These are phyloP conservation scores for Pseudonitzschia multiseries DNA, from an alignment of 108 stramenopile genomes.

Conservation along the genomic window DNA sequence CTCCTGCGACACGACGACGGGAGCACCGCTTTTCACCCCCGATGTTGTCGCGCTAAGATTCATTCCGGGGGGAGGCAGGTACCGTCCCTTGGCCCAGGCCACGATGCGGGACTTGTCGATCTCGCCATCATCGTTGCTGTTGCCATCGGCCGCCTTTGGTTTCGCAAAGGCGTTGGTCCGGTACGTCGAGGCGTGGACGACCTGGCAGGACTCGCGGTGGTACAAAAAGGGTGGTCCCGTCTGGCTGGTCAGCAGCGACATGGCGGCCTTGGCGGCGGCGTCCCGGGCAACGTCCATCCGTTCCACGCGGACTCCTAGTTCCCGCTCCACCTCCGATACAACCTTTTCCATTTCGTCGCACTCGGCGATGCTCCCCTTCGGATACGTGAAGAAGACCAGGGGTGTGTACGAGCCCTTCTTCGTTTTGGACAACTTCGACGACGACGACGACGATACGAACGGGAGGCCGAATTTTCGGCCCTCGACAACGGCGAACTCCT, in stretches of 20 bases:
- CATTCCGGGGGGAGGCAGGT: slow-evolving; percentile 33
- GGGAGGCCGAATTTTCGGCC: slow-evolving; percentile 29
- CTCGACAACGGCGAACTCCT: too few species aligned
- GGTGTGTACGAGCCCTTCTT: slow-evolving; percentile 61
- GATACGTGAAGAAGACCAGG: slow-evolving; percentile 72
- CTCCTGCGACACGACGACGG: slow-evolving; percentile 39
- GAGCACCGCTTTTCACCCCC: slow-evolving; percentile 8
- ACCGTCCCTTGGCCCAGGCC: slow-evolving; percentile 75
- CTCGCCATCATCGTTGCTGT: not conserved
- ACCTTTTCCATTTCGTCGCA: slow-evolving; percentile 72
- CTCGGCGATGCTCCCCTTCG: slow-evolving; percentile 56
- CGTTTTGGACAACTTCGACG: too few species aligned
- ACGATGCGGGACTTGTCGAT: slow-evolving; percentile 54
- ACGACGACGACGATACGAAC: too few species aligned
- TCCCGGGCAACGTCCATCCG: slow-evolving; percentile 64
- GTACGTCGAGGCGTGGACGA: slow-evolving; percentile 27
- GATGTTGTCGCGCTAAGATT: slow-evolving; percentile 13
- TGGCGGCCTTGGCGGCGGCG: slow-evolving; percentile 50
- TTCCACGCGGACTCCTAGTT: slow-evolving; percentile 59
- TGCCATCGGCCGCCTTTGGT: slow-evolving; percentile 1
- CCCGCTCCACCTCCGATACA: slow-evolving; percentile 57
- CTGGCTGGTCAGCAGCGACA: slow-evolving; percentile 37
- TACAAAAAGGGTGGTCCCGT: slow-evolving; percentile 64
- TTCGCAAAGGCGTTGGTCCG: slow-evolving; percentile 6
- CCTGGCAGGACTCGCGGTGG: slow-evolving; percentile 70